Evolutionary conservation across 2,329 filamentous ascomycete species (phyloP).

Genomic region (Pseudogymnoascus verrucosus): DNA sequence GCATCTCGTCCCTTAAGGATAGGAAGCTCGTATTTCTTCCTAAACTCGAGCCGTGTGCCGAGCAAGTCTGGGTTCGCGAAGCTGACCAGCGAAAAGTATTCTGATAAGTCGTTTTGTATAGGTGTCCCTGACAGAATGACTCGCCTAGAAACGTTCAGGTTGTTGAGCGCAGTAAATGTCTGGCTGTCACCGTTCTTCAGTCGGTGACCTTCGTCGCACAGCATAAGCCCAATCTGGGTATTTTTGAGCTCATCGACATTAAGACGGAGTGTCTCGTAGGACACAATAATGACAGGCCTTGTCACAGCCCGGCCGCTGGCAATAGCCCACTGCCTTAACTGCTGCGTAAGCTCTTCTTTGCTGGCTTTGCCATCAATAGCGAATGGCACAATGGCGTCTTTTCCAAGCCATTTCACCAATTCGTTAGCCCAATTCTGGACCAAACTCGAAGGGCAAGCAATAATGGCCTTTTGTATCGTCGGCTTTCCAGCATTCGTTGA

Average conservation of each 20-base stretch:
- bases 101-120: conserved; percentile 96
- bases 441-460: conserved; percentile 91
- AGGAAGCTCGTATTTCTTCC: conserved; percentile 87
- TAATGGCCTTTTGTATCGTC: conserved; percentile 93
- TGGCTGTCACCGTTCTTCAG: conserved; percentile 95
- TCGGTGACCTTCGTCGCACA: conserved; percentile 95
- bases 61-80: conserved; percentile 93
- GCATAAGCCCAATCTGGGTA: conserved; percentile 81
- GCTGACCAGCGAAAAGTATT: conserved; percentile 92
- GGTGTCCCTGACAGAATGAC: conserved; percentile 96
- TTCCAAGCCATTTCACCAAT: conserved; percentile 89
- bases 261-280: conserved; percentile 88
- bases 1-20: conserved; percentile 90
- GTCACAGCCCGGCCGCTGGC: conserved; percentile 83
- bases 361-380: conserved; percentile 94
- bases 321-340: conserved; percentile 92
- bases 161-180: conserved; percentile 86
- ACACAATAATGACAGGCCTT: conserved; percentile 91
- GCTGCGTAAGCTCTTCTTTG: conserved; percentile 84
- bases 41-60: conserved; percentile 81
- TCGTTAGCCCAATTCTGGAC: conserved; percentile 99
- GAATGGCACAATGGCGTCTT: conserved; percentile 85
- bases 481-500: conserved; percentile 89
- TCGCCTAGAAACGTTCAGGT: conserved; percentile 78
- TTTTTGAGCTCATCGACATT: conserved; percentile 86